phyloP scores from a whole-genome alignment of 2,329 filamentous ascomycete species.

The Ascocoryne sarcoides region DNA sequence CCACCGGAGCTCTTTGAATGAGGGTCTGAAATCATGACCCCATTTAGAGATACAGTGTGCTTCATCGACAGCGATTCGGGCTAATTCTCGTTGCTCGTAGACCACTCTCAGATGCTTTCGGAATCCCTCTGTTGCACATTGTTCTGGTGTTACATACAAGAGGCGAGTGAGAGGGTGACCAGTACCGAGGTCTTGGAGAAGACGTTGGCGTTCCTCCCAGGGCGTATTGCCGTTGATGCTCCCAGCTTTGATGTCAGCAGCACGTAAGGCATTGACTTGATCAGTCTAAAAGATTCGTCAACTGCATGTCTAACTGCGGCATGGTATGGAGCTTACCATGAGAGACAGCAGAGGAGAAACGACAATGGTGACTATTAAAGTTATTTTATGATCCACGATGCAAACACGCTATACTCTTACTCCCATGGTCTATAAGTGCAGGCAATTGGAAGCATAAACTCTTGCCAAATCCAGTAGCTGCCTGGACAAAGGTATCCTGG shows the following conservation, averaged over 20 bases:
- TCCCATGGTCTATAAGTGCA: slow-evolving; percentile 77
- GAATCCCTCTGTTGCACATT: slow-evolving; percentile 71
- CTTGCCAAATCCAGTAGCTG: slow-evolving; percentile 85
- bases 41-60: slow-evolving; percentile 97
- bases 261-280: slow-evolving; percentile 73
- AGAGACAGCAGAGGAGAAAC: slow-evolving; percentile 81
- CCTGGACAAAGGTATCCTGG: slow-evolving; percentile 88
- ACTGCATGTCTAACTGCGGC: too few relatives aligned
- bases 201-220: slow-evolving; percentile 51
- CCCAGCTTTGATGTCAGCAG: slow-evolving; percentile 68
- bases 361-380: slow-evolving; percentile 67
- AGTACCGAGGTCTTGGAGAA: slow-evolving; percentile 74
- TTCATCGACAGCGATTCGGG: slow-evolving; percentile 83
- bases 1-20: slow-evolving; percentile 80
- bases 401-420: slow-evolving; percentile 33
- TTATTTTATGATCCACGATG: slow-evolving; percentile 6
- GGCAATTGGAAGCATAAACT: slow-evolving; percentile 89
- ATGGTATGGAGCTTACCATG: slow-evolving; percentile 50
- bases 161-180: slow-evolving; percentile 77
- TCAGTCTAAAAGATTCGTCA: slow-evolving; percentile 55
- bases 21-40: slow-evolving; percentile 94
- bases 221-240: slow-evolving; percentile 81
- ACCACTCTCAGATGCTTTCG: slow-evolving; percentile 65
- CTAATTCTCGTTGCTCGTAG: slow-evolving; percentile 73
- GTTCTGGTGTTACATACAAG: slow-evolving; percentile 88